These are phyloP conservation scores for Aegilops speltoides DNA, from an alignment of 176 grass and related monocot genomes.

Conservation along the genomic window DNA sequence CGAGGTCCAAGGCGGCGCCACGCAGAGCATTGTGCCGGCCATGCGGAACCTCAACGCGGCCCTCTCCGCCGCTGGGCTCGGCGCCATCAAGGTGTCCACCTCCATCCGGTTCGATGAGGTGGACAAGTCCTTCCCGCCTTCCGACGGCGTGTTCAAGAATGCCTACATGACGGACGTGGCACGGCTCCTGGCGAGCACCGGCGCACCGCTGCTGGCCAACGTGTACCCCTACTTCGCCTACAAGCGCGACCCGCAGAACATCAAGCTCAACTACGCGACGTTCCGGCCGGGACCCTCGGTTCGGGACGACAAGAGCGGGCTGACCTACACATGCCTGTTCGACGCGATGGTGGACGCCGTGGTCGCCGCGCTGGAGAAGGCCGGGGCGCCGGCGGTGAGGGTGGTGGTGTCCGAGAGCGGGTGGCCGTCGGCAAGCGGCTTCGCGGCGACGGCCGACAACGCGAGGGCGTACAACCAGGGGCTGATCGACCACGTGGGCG, in stretches of 20 bases:
- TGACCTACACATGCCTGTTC: slow-evolving; percentile 55
- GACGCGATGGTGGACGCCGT: slow-evolving; percentile 58
- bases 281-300: slow-evolving; percentile 52
- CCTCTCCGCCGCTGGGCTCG: background rate
- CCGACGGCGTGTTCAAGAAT: slow-evolving; percentile 28
- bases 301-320: slow-evolving; percentile 20
- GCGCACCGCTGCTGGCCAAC: slow-evolving; percentile 51
- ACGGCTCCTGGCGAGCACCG: slow-evolving; percentile 33
- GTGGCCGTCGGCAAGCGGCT: slow-evolving; percentile 59
- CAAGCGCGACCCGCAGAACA: background rate
- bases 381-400: background rate
- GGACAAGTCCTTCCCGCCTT: slow-evolving; percentile 31
- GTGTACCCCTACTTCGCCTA: slow-evolving; percentile 70
- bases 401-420: slow-evolving; percentile 60
- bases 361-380: slow-evolving; percentile 54
- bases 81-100: slow-evolving; percentile 53
- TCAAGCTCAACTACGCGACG: slow-evolving; percentile 38
- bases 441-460: slow-evolving; percentile 32
- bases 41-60: slow-evolving; percentile 50
- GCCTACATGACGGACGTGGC: slow-evolving; percentile 36
- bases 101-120: slow-evolving; percentile 15
- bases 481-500: slow-evolving; percentile 47
- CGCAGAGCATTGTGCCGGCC: slow-evolving; percentile 41
- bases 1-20: slow-evolving; percentile 28
- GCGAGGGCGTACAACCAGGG: slow-evolving; percentile 62